phyloP scores from a whole-genome alignment of 495 filamentous ascomycete species.

The Cairneyella variabilis region DNA sequence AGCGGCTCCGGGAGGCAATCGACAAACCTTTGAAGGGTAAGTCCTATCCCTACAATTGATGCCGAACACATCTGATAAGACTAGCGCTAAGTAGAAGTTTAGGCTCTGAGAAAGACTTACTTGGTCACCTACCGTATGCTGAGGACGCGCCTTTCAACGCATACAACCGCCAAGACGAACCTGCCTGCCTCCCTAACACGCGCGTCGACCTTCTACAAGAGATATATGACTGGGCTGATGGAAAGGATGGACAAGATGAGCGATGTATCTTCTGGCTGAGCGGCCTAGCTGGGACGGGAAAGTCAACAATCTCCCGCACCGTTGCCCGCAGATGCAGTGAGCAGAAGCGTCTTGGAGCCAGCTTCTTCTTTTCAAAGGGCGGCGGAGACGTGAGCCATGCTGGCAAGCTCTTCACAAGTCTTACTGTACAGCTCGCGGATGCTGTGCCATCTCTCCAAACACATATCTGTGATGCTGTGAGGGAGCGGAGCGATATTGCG shows the following conservation, averaged over 20 bases:
- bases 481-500: slow-evolving; percentile 16
- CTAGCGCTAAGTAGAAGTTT: no score
- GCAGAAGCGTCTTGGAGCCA: no score
- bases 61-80: slow-evolving; percentile 8
- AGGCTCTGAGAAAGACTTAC: no score
- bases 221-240: no score
- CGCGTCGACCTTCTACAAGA: no score
- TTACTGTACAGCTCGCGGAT: slow-evolving; percentile 6
- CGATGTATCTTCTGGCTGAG: slow-evolving; percentile 26
- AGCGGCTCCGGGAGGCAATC: slow-evolving; percentile 27
- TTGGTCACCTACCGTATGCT: background rate
- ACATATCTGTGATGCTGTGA: slow-evolving; percentile 17
- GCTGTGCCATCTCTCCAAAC: background rate
- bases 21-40: slow-evolving; percentile 3
- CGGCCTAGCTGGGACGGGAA: no score
- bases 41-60: slow-evolving; percentile 1
- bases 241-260: no score
- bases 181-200: slow-evolving; percentile 13
- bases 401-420: no score
- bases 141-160: slow-evolving; percentile 4
- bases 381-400: no score
- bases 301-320: no score
- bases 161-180: slow-evolving; percentile 4
- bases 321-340: slow-evolving; percentile 13
- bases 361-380: no score